Conservation (phyloP, 1,139 yeast species). For the Spencermartinsiella ligniputridi region DNA sequence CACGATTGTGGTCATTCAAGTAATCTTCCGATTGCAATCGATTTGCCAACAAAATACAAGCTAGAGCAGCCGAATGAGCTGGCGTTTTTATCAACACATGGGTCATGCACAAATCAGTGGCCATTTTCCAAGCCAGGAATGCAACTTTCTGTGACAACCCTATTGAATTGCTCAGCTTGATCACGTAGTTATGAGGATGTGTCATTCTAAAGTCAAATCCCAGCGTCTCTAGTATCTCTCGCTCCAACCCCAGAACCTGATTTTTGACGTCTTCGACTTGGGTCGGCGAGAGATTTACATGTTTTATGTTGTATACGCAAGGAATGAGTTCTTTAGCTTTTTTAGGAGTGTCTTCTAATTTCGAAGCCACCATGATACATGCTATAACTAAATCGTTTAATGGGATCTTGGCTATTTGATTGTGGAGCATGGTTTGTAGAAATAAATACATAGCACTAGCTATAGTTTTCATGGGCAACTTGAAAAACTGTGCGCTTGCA, state of each 20-base stretch:
- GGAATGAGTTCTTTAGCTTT: constrained; percentile 57
- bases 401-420: constrained; percentile 16
- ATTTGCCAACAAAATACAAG: constrained; percentile 51
- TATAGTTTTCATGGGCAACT: constrained; percentile 32
- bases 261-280: constrained; percentile 19
- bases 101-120: constrained; percentile 70
- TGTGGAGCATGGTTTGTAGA: constrained; percentile 25
- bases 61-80: constrained; percentile 75
- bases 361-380: constrained; percentile 73
- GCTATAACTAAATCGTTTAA: constrained; percentile 58
- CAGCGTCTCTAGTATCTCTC: constrained; percentile 67
- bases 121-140: constrained; percentile 63
- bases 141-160: constrained; percentile 27
- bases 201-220: constrained; percentile 68
- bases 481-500: constrained; percentile 21
- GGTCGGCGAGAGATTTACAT: constrained; percentile 14
- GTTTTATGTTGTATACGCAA: constrained; percentile 16
- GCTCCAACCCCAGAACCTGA: constrained; percentile 42
- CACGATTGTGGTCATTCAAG: constrained; percentile 11
- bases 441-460: constrained; percentile 31
- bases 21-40: constrained; percentile 34
- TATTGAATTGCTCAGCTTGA: constrained; percentile 58
- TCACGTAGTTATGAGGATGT: constrained; percentile 63
- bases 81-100: constrained; percentile 70
- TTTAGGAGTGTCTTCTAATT: constrained; percentile 86